A percentile compares a stretch with the other conserved stretches of the same genome.
These are phyloP conservation scores for Huntiella decipiens DNA, from an alignment of 2,329 filamentous ascomycete genomes.

Conservation along the genomic window DNA sequence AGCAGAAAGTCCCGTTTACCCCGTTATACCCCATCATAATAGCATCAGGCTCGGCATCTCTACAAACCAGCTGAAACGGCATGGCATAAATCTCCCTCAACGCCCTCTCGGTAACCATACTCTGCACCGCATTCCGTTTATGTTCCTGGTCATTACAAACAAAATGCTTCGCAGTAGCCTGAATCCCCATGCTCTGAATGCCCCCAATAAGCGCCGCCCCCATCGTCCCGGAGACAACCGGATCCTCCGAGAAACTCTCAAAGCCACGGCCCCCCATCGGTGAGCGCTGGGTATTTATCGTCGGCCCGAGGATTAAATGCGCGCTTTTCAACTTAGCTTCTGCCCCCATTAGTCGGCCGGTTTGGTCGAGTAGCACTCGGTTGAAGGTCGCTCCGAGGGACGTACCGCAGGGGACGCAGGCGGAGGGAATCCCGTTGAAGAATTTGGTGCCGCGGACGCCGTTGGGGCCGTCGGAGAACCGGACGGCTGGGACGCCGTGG, in stretches of 20 bases:
- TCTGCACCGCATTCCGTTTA: slow-evolving; percentile 34
- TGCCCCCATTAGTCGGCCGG: slow-evolving; percentile 48
- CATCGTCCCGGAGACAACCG: slow-evolving; percentile 34
- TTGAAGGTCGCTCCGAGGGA: slow-evolving; percentile 70
- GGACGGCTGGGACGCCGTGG: slow-evolving; percentile 51
- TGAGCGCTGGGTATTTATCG: slow-evolving; percentile 42
- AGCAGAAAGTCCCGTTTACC: slow-evolving; percentile 36
- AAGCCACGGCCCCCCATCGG: slow-evolving; percentile 42
- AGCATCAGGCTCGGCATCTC: slow-evolving; percentile 30
- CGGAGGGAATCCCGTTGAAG: slow-evolving; percentile 42
- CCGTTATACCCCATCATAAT: slow-evolving; percentile 44
- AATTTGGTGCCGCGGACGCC: slow-evolving; percentile 46
- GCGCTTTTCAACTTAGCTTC: slow-evolving; percentile 54
- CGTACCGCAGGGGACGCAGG: slow-evolving; percentile 65
- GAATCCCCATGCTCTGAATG: slow-evolving; percentile 36
- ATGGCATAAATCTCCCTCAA: slow-evolving; percentile 39
- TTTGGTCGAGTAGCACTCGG: slow-evolving; percentile 48
- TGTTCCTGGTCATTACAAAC: slow-evolving; percentile 44
- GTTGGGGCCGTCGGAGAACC: slow-evolving; percentile 63
- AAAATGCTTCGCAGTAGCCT: slow-evolving; percentile 41
- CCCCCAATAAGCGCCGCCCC: slow-evolving; percentile 34
- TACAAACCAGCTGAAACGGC: slow-evolving; percentile 37
- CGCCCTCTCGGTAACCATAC: slow-evolving; percentile 34
- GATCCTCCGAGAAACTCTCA: slow-evolving; percentile 39
- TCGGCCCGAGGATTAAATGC: slow-evolving; percentile 51